Percentiles rank a stretch among this genome's conserved stretches.
Conservation (phyloP, 2,329 filamentous ascomycete species). For the Aureobasidium sp. region DNA sequence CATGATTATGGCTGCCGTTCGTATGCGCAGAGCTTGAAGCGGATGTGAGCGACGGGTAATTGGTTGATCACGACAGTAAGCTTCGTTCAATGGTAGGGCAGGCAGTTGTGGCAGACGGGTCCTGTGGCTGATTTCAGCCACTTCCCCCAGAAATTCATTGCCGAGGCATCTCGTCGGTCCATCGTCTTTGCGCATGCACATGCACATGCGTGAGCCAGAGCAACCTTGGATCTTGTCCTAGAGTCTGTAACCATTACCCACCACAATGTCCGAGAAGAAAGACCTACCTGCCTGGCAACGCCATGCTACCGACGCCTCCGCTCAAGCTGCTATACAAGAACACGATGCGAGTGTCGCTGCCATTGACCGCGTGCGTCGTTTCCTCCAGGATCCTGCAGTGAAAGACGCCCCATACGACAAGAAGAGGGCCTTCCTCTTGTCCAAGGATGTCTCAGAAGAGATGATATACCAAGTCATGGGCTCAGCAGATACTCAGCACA, state of each 20-base stretch:
- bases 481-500: not conserved
- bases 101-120: not conserved
- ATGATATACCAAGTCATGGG: slow-evolving; percentile 63
- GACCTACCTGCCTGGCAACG: slow-evolving; percentile 31
- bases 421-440: slow-evolving; percentile 69
- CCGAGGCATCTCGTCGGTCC: not conserved
- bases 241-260: too few species aligned
- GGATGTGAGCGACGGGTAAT: not conserved
- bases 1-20: not conserved
- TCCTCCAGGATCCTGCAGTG: slow-evolving; percentile 69
- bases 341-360: slow-evolving; percentile 1
- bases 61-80: not conserved
- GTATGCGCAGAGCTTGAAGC: not conserved
- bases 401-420: slow-evolving; percentile 60
- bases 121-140: not conserved
- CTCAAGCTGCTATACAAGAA: slow-evolving; percentile 6
- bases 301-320: not conserved
- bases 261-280: slow-evolving; percentile 25
- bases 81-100: not conserved
- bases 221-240: not conserved
- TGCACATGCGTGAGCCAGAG: not conserved
- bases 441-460: slow-evolving; percentile 62
- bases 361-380: slow-evolving; percentile 64
- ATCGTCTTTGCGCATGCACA: not conserved
- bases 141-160: not conserved